Conservation (phyloP, 2,329 filamentous ascomycete genomes). For the Arthrobotrys megalospora region DNA sequence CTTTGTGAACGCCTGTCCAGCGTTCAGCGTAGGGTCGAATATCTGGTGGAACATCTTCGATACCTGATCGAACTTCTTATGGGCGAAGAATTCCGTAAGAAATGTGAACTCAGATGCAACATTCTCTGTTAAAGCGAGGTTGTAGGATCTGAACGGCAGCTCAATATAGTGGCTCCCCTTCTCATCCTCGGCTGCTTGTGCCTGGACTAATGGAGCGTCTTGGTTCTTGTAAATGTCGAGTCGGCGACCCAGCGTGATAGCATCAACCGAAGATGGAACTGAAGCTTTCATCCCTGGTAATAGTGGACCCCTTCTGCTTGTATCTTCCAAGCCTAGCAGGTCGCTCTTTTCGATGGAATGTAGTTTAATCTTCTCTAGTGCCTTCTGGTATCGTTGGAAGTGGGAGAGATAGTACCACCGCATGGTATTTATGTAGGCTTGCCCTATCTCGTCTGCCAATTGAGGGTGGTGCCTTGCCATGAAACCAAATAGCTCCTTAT, state of each 20-base stretch:
- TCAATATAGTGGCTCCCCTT: constrained; percentile 88
- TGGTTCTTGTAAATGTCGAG: constrained; percentile 83
- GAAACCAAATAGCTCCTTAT: constrained; percentile 90
- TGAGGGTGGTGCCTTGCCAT: constrained; percentile 83
- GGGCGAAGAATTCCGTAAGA: constrained; percentile 88
- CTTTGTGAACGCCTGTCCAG: constrained; percentile 83
- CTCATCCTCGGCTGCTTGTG: constrained; percentile 92
- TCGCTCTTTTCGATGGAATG: constrained; percentile 87
- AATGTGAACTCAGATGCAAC: constrained; percentile 96
- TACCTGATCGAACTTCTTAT: constrained; percentile 81
- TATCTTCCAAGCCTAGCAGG: constrained; percentile 83
- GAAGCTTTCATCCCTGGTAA: constrained; percentile 49
- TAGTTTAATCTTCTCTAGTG: constrained; percentile 86
- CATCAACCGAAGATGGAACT: constrained; percentile 69
- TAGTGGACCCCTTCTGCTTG: constrained; percentile 73
- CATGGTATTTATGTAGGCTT: constrained; percentile 98
- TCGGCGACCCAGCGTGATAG: constrained; percentile 91
- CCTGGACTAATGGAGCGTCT: constrained; percentile 83
- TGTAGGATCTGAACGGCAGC: constrained; percentile 92
- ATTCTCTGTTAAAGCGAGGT: constrained; percentile 93
- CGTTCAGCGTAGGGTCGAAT: constrained; percentile 89
- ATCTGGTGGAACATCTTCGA: constrained; percentile 88
- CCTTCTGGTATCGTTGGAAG: constrained; percentile 87
- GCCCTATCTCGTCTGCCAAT: constrained; percentile 90
- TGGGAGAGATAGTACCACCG: constrained; percentile 96